Base-by-base conservation (phyloP, 2,329 filamentous ascomycete species). In the Scedosporium dehoogii region DNA sequence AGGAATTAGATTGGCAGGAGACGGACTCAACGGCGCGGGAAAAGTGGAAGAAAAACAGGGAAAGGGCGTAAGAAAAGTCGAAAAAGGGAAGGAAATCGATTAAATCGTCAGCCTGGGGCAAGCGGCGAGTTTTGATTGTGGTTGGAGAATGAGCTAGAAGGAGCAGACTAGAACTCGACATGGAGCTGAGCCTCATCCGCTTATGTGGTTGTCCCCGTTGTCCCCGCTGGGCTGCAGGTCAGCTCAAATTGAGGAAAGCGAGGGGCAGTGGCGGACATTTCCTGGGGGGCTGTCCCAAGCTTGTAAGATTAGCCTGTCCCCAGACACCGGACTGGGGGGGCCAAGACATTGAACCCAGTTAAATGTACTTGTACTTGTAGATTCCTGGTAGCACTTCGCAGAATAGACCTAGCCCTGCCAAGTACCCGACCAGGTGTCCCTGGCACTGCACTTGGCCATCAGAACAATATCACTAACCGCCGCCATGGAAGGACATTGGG, bases 141-240 rank as follows among this genome's bases (percentile, higher is more conserved):
- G 51, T 55, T 53, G 25, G 38, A 23, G 59, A 33, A 51, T n/a
- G 44, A n/a, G 16, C 14, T 51, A 23, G 25, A 53, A 60, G n/a
- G n/a, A 53, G 18, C n/a, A 10, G 42, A 21, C 18, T 38, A 10
- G 29, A 51, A 51, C 2, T 51, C 4, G 18, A 21, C 21, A 41
- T 18, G 58, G 18, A 48, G 59, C 59, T 60, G 44, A 60, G 59
- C 58, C 44, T 51, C 42, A 29, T 25, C 42, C 51, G 51, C 51
- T 55, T 55, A 55, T 55, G 51, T 55, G 51, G 51, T 55, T 14
- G 51, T 55, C 51, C 14, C 18, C 12, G 51, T 55, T 14, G 51
- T 55, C 51, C 14, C 18, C 12, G 21, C 23, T 27, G 51, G 51
- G 51, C 51, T 55, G 51, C 51, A 55, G 51, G 51, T 27, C 51